Evolutionary conservation across 495 filamentous ascomycete genomes (phyloP).

Genomic region (Symbiotaphrina buchneri): DNA sequence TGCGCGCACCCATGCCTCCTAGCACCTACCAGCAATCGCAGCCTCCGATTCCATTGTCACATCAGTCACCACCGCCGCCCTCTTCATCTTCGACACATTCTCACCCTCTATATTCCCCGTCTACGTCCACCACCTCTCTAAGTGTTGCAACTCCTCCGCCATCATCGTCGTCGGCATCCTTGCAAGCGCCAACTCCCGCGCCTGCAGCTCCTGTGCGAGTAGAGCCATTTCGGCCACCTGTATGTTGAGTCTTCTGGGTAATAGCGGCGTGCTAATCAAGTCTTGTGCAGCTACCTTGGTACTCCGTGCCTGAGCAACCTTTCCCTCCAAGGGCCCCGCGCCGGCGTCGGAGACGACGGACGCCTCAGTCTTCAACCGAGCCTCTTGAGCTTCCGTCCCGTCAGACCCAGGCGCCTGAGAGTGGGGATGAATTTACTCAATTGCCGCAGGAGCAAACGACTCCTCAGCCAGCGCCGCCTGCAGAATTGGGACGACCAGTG

Average conservation of each 20-base stretch:
- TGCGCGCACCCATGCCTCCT: conserved; percentile 2
- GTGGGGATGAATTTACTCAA: background rate
- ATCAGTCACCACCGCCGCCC: conserved; percentile 19
- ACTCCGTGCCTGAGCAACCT: conserved; percentile 39
- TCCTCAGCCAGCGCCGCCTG: too few relatives aligned
- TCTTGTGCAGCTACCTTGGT: conserved; percentile 68
- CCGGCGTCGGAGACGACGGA: conserved; percentile 18
- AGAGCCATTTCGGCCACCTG: conserved; percentile 1
- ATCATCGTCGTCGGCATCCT: background rate
- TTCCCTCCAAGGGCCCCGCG: conserved; percentile 34
- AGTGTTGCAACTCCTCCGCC: too few relatives aligned
- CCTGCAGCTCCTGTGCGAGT: background rate
- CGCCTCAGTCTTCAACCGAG: conserved; percentile 13
- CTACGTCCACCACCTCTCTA: conserved; percentile 13
- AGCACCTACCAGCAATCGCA: conserved; percentile 2
- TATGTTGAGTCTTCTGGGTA: conserved; percentile 18
- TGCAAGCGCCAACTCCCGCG: background rate
- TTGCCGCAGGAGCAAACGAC: too few relatives aligned
- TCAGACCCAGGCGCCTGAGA: conserved; percentile 8
- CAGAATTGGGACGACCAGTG: too few relatives aligned
- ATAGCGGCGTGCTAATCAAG: too few relatives aligned
- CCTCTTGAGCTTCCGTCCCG: conserved; percentile 26
- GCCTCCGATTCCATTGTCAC: conserved; percentile 12
- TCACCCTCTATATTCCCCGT: conserved; percentile 20
- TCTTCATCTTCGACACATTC: conserved; percentile 24